phyloP scores from a whole-genome alignment of 78 protist genomes.

The Polysphondylium violaceum region DNA sequence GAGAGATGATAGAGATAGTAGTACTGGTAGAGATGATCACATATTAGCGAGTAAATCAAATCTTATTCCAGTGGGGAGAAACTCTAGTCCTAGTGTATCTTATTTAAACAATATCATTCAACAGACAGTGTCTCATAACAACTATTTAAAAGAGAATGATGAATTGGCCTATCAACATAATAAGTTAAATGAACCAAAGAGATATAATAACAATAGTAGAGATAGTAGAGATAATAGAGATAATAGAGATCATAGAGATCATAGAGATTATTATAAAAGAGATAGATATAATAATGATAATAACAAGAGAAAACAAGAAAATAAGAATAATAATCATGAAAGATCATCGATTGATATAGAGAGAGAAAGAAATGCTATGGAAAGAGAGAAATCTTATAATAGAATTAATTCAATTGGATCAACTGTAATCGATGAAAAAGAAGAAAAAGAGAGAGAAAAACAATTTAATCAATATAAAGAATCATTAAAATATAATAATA shows the following conservation, averaged over 20 bases:
- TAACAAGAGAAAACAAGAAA: neutral
- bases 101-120: conserved; percentile 46
- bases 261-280: neutral
- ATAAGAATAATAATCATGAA: neutral
- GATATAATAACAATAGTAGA: neutral
- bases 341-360: too few relatives aligned
- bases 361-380: neutral
- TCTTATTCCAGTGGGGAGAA: conserved; percentile 20
- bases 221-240: too few relatives aligned
- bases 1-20: neutral
- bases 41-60: neutral
- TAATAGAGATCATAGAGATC: too few relatives aligned
- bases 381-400: neutral
- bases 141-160: too few relatives aligned
- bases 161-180: too few relatives aligned
- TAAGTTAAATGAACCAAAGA: neutral
- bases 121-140: conserved; percentile 36
- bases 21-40: neutral
- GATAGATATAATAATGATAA: neutral
- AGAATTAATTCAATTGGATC: neutral
- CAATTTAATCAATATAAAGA: neutral
- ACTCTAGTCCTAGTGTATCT: conserved; percentile 25
- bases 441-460: neutral
- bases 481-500: neutral
- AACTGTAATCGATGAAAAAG: neutral